Conservation (phyloP, 345 rosid genomes). For the Lagerstroemia speciosa region DNA sequence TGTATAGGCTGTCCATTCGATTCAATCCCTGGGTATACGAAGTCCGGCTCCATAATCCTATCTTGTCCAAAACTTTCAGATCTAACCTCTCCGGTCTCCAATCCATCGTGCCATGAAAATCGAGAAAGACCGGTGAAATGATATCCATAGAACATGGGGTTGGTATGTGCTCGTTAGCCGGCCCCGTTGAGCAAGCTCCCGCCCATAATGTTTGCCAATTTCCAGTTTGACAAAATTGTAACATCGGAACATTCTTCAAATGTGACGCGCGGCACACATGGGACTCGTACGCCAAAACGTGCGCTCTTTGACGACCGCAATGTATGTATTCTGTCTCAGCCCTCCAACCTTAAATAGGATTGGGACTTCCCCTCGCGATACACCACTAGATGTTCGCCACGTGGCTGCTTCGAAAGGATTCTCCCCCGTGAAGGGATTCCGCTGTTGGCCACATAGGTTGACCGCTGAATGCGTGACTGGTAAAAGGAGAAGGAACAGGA, state of each 20-base stretch:
- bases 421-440: background rate
- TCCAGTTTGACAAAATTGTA: background rate
- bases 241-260: background rate
- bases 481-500: background rate
- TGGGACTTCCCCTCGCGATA: background rate
- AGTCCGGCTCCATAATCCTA: too few relatives aligned
- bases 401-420: background rate
- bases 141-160: too few relatives aligned
- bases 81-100: too few relatives aligned
- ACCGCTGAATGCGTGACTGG: conserved; percentile 3
- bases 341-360: background rate
- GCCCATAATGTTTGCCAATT: background rate
- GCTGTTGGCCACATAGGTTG: conserved; percentile 1
- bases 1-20: too few relatives aligned
- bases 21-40: too few relatives aligned
- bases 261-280: background rate
- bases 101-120: too few relatives aligned
- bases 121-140: too few relatives aligned
- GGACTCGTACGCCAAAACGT: background rate
- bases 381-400: background rate
- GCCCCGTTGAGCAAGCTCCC: background rate
- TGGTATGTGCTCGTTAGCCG: too few relatives aligned
- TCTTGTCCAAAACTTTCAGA: too few relatives aligned
- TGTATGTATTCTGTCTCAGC: background rate
- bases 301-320: background rate